Evolutionary conservation across 768 basidiomycete genomes (phyloP).

Genomic region (Tulasnella calospora): DNA sequence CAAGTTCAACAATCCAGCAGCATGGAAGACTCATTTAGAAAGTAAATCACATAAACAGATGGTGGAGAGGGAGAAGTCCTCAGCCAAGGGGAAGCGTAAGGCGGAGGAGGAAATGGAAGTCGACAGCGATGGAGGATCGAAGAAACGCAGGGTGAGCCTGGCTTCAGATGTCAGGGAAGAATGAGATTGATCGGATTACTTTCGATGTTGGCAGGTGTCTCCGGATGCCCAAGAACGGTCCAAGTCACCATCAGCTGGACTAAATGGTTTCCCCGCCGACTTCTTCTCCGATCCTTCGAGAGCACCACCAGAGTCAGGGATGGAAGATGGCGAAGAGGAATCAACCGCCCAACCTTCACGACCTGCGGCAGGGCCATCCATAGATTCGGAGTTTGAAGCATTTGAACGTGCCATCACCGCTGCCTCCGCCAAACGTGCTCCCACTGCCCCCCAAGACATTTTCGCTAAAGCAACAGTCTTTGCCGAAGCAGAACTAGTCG

Average conservation of each 20-base stretch:
- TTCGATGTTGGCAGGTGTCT: not conserved
- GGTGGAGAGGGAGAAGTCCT: constrained; percentile 50
- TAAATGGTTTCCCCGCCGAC: constrained; percentile 51
- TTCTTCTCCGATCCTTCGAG: constrained; percentile 78
- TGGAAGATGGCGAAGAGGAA: constrained; percentile 45
- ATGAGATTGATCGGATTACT: not conserved
- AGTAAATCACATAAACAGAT: constrained; percentile 73
- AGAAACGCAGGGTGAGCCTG: constrained; percentile 25
- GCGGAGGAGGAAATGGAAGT: constrained; percentile 34
- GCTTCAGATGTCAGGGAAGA: not conserved
- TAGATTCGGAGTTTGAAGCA: constrained; percentile 68
- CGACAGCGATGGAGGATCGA: constrained; percentile 21
- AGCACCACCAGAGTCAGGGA: constrained; percentile 40
- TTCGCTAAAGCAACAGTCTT: constrained; percentile 67
- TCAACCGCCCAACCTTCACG: constrained; percentile 29
- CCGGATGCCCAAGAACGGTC: not conserved
- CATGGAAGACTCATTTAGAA: constrained; percentile 84
- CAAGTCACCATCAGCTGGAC: constrained; percentile 24
- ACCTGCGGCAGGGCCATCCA: constrained; percentile 32
- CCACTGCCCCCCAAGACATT: constrained; percentile 42
- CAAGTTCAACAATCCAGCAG: constrained; percentile 58
- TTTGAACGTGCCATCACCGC: constrained; percentile 52
- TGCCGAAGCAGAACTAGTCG: constrained; percentile 59
- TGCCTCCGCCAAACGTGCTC: not conserved
- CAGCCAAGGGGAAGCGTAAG: constrained; percentile 42